Base-by-base conservation (phyloP, 2,329 filamentous ascomycete species). In the Curvularia spicifera region DNA sequence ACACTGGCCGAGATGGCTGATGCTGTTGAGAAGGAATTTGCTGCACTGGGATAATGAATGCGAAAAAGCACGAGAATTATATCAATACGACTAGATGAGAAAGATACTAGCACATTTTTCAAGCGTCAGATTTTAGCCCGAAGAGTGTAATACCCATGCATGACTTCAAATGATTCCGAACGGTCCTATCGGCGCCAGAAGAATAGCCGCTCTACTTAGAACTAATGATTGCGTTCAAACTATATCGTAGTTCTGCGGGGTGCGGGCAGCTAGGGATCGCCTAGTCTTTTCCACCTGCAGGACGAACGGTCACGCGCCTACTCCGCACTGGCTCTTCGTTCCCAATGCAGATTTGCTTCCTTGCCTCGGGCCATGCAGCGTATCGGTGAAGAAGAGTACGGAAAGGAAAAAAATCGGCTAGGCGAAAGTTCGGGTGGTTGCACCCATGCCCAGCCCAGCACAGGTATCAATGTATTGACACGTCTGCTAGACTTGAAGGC, bases 1-100 rank as follows among this genome's bases (percentile, higher is more conserved):
- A 87, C 81, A 0, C 69, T 90, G 61, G 82, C 78, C 1, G 85
- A 87, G 48, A 83, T 89, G 80, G 87, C 86, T 0, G 83, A 84
- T 73, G 81, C 82, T 12, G 80, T 53, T 79, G 85, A 70, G 67
- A 77, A 68, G 77, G 74, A 69, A 56, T 28, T 71, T 39, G 58
- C 58, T 29, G 48, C 61, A 50, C 47, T 51, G 44, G 42, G 50
- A 26, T 54, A 55, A 33, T 64, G n/a, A 53, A 40, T 22, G 46
- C 15, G 29, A 7, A 3, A 35, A 35, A 35, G 6, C 29, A 31
- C 29, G 1, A 39, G 26, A 29, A 8, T 7, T 39, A 35, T 24
- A 42, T 22, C 8, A 46, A 28, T 12, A 31, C 42, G 35, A 42
- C 7, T 20, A 2, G n/a, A 24, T 18, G 35, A 18, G 2, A 33